Conservation (phyloP, 2,329 filamentous ascomycete species). For the Aschersonia sp. region DNA sequence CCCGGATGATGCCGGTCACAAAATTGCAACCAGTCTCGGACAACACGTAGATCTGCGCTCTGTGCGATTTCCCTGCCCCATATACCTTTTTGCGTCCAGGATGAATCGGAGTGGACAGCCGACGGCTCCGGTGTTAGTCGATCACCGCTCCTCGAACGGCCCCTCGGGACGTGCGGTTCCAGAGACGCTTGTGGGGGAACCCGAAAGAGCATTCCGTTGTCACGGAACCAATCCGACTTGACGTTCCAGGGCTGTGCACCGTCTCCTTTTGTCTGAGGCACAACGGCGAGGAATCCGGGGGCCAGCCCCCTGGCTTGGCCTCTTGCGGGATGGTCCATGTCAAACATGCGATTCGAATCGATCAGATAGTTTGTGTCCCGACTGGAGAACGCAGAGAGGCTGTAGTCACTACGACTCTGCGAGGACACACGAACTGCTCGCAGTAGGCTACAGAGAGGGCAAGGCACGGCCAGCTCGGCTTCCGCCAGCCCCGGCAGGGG, state of each 20-base stretch:
- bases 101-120: slow-evolving; percentile 2
- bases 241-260: slow-evolving; percentile 15
- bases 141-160: slow-evolving; percentile 5
- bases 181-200: slow-evolving; percentile 12
- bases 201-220: slow-evolving; percentile 18
- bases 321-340: slow-evolving; percentile 15
- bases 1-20: slow-evolving; percentile 18
- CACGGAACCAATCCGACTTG: slow-evolving; percentile 17
- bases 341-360: slow-evolving; percentile 15
- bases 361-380: slow-evolving; percentile 20
- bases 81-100: slow-evolving; percentile 16
- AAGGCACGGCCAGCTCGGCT: slow-evolving; percentile 17
- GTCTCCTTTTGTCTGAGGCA: slow-evolving; percentile 16
- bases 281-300: slow-evolving; percentile 16
- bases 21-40: slow-evolving; percentile 18
- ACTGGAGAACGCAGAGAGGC: slow-evolving; percentile 18
- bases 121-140: slow-evolving; percentile 3
- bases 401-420: slow-evolving; percentile 14
- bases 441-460: slow-evolving; percentile 20
- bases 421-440: slow-evolving; percentile 17
- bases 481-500: slow-evolving; percentile 15
- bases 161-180: slow-evolving; percentile 7
- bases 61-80: slow-evolving; percentile 18
- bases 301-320: slow-evolving; percentile 13
- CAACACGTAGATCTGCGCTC: slow-evolving; percentile 14